Percentiles rank a stretch among this genome's conserved stretches.
Conservation (phyloP, 148 eudicot species). For the Simmondsia chinensis region DNA sequence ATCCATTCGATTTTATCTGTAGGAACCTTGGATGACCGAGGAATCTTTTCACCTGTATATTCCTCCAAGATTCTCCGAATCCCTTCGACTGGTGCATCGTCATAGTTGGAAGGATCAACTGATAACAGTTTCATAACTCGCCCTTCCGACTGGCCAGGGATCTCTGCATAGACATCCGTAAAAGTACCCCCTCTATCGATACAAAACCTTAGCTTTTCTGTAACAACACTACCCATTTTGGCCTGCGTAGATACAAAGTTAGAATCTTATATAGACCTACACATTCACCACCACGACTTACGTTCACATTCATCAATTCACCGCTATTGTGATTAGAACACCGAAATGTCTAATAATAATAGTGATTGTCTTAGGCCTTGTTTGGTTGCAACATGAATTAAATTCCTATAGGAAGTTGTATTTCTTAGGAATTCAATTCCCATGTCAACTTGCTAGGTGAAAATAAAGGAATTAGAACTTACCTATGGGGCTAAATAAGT, state of each 20-base stretch:
- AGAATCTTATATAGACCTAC: neutral
- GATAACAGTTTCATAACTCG: constrained; percentile 86
- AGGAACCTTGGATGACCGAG: constrained; percentile 74
- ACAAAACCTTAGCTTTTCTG: constrained; percentile 79
- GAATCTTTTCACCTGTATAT: constrained; percentile 54
- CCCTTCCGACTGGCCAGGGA: constrained; percentile 84
- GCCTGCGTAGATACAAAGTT: neutral
- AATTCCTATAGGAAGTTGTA: too few relatives aligned
- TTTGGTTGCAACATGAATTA: too few relatives aligned
- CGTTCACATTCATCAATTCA: too few relatives aligned
- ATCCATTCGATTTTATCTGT: constrained; percentile 95
- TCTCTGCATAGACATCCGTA: constrained; percentile 92
- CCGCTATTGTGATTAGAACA: too few relatives aligned
- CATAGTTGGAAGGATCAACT: constrained; percentile 94
- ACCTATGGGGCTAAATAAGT: too few relatives aligned
- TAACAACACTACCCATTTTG: constrained; percentile 54
- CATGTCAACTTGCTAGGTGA: too few relatives aligned
- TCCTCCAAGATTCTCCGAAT: constrained; percentile 92
- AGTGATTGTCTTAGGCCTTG: too few relatives aligned
- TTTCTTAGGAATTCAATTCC: too few relatives aligned
- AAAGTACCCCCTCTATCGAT: constrained; percentile 97
- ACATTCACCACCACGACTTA: too few relatives aligned
- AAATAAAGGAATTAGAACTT: too few relatives aligned
- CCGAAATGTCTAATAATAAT: too few relatives aligned
- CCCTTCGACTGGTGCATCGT: constrained; percentile 97